Conservation (phyloP, 1,284 basidiomycete species). For the Termitomyces sp. region DNA sequence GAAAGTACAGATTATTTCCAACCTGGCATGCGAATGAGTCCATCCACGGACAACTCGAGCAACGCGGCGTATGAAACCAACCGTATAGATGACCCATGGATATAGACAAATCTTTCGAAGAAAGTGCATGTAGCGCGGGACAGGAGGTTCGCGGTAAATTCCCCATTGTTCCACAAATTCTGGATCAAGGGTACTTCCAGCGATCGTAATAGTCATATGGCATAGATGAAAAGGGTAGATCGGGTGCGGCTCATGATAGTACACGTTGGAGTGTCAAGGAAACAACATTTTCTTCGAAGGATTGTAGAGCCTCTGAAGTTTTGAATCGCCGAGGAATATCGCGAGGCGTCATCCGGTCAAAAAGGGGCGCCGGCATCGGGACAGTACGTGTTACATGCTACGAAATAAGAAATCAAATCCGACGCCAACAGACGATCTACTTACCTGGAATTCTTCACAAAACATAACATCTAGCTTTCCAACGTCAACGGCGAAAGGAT, state of each 20-base stretch:
- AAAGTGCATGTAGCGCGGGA: not conserved
- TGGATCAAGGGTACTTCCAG: not conserved
- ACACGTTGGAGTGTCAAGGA: not conserved
- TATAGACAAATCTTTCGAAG: not conserved
- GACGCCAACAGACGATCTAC: not conserved
- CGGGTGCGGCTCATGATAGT: not conserved
- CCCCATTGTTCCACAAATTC: not conserved
- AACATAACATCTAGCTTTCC: conserved; percentile 18
- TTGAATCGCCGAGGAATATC: conserved; percentile 20
- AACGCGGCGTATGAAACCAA: not conserved
- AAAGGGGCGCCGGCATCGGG: not conserved
- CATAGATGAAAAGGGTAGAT: not conserved
- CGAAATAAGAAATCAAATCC: not conserved
- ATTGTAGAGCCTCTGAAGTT: conserved; percentile 20
- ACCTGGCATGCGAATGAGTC: not conserved
- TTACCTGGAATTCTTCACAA: conserved; percentile 14
- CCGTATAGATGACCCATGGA: not conserved
- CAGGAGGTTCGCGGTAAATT: not conserved
- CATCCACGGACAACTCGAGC: not conserved
- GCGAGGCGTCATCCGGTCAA: conserved; percentile 14
- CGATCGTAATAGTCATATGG: conserved; percentile 1
- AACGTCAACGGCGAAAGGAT: conserved; percentile 26
- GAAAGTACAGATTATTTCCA: not conserved
- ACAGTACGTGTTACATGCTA: conserved; percentile 14
- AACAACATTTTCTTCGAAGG: conserved; percentile 17